These are phyloP conservation scores for Tarenaya hassleriana DNA, from an alignment of 345 rosid species.

Conservation along the genomic window DNA sequence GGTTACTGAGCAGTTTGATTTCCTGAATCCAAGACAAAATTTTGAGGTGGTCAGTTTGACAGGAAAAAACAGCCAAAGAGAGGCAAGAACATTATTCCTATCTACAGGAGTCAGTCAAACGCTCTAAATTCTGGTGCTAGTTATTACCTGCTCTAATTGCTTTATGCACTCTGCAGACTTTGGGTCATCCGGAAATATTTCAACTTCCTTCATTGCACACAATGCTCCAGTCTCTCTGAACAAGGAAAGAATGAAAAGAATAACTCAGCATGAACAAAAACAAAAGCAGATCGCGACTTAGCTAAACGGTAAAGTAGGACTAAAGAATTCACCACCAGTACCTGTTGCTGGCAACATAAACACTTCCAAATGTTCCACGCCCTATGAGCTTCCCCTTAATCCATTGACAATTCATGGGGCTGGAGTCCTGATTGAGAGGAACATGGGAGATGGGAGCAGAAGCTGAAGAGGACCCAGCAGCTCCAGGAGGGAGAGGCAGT, in stretches of 20 bases:
- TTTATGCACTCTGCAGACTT: constrained; percentile 75
- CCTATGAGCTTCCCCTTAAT: constrained; percentile 95
- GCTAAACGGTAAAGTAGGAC: constrained; percentile 10
- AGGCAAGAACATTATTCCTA: not conserved
- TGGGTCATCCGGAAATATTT: constrained; percentile 83
- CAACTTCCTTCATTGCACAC: constrained; percentile 98
- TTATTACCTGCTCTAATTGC: constrained; percentile 78
- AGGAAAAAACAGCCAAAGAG: constrained; percentile 12
- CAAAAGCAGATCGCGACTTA: constrained; percentile 2
- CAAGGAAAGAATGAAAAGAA: constrained; percentile 19
- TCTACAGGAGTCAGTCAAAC: too few species aligned
- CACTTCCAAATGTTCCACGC: constrained; percentile 98
- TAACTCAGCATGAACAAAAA: constrained; percentile 17
- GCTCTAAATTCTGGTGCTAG: too few species aligned
- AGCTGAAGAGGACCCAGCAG: constrained; percentile 39
- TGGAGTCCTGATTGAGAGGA: constrained; percentile 40
- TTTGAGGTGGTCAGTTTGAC: constrained; percentile 6
- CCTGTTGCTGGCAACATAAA: constrained; percentile 88
- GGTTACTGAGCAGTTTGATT: constrained; percentile 81
- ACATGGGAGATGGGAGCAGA: constrained; percentile 35
- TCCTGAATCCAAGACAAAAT: constrained; percentile 45
- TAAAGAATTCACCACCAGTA: constrained; percentile 16
- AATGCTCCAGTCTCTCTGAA: constrained; percentile 89
- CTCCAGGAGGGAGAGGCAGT: constrained; percentile 91
- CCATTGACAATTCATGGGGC: constrained; percentile 61